Base-by-base conservation (phyloP, 2,329 filamentous ascomycete genomes). In the Mycosphaerella sp. region DNA sequence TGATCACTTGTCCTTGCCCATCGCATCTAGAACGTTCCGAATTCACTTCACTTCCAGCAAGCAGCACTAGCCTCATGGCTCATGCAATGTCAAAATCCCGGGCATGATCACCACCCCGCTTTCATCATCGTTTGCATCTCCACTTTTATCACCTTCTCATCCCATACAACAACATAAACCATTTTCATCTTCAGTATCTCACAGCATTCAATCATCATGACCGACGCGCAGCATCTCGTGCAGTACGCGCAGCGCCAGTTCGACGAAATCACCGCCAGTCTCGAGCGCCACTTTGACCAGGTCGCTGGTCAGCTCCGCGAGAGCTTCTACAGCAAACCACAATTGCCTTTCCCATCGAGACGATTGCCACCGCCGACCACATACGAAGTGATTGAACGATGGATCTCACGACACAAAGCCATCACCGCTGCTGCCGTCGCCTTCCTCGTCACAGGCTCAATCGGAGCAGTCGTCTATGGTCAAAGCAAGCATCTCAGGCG, bases 281-380 rank as follows among this genome's bases (percentile, higher is more conserved):
- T 95, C 67, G 88, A 96, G 70, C 77, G 79, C 52, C 82, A 89
- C 65, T 84, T 95, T 69, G 88, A 95, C 63, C 76, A 79, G 53
- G 82, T 88, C 40, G 87, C 89, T 48, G 75, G 77, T 32, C 75
- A 79, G 34, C 75, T 96, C 41, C 82, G 87, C 66, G 83, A 89
- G 79, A 84, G 34, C 75, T 82, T 34, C 78, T 82, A 48, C 71
- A 77, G 66, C 93, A 88, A 87, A 21, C 73, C 94, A 12, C 87
- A 87, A 37, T 78, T 41, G 25, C 39, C 39, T 27, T 16, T 17
- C 52, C 28, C 46, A 47, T 34, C 58, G 52, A 27, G 73, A 18
- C 72, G 72, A n/a, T 69, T 70, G 10, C 58, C 64, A 13, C 68
- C 70, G 0, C 65, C 66, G 30, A 68, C 72, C n/a, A 74, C 74